Evolutionary conservation across 169 alveolate genomes (phyloP).

Genomic region (Eimeria acervulina): DNA sequence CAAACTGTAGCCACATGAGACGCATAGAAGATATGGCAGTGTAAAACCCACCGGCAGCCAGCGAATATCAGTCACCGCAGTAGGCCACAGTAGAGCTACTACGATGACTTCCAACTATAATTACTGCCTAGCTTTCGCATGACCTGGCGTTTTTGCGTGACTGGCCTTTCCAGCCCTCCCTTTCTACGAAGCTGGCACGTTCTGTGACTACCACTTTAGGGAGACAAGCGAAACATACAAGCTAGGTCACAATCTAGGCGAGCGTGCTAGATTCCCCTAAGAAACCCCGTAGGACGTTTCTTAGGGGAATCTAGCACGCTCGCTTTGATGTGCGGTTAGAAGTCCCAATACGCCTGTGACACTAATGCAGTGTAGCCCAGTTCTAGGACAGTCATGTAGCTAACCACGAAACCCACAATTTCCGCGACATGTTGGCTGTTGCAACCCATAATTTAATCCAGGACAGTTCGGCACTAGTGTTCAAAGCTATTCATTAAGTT

Average conservation of each 20-base stretch:
- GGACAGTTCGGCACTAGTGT: background rate
- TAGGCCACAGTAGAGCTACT: background rate
- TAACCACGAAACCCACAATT: background rate
- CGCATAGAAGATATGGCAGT: background rate
- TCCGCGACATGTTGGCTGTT: background rate
- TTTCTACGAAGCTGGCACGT: background rate
- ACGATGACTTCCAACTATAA: background rate
- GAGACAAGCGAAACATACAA: background rate
- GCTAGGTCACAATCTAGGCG: background rate
- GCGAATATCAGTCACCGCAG: background rate
- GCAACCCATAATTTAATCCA: background rate
- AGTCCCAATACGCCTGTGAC: background rate
- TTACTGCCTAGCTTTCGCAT: background rate
- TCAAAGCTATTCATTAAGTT: background rate
- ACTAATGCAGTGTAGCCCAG: background rate
- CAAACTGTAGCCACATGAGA: background rate
- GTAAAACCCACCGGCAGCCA: background rate
- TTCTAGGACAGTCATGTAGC: background rate
- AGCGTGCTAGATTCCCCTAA: too few relatives aligned
- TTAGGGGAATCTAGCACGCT: too few relatives aligned
- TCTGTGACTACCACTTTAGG: background rate
- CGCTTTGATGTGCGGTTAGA: background rate
- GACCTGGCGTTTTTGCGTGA: background rate
- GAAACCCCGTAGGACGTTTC: too few relatives aligned
- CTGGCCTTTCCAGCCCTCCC: background rate